Base-by-base conservation (phyloP, 2,329 filamentous ascomycete genomes). In the Dryadomyces quercivorus region DNA sequence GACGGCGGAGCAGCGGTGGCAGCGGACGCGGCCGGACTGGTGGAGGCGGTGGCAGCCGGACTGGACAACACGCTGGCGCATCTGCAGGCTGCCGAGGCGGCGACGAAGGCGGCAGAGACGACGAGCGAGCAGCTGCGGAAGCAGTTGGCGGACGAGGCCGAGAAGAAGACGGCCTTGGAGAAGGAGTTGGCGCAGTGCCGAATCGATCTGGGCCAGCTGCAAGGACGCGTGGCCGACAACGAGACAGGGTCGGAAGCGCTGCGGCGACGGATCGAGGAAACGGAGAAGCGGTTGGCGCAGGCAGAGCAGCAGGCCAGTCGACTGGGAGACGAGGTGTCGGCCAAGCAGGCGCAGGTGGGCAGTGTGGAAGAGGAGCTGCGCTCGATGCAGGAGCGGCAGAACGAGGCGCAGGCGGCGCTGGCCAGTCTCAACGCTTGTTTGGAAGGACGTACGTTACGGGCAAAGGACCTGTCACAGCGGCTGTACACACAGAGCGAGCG, bases 401-500 rank as follows among this genome's bases (percentile, higher is more conserved):
- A 84, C 62, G 83, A 85, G 57, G 68, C 78, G 2, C 76, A 84
- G 58, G 66, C 69, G 47, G 76, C 75, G 59, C 67, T 82, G 18
- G 69, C 75, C 8, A 66, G 69, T 2, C 65, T 84, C 16, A 73
- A 73, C 16, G 71, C 71, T 22, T 80, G 83, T 51, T 80, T 88
- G 49, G 82, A 89, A 46, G 76, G 80, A 48, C 86, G 89, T 48
- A 85, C 85, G 44, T 73, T 76, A 52, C 84, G 84, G 58, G 84
- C 88, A 5, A 89, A 88, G 65, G 88, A 96, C 59, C 73, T 97
- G 13, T 94, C 90, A 1, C 86, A 90, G 63, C 82, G 84, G 55
- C 75, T 96, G 4, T 94, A 88, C 65, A 77, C 82, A 1, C 88
- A 95, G 58, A 91, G 93, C 58, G 87, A 94, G 61, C 84, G 88